phyloP scores from a whole-genome alignment of 257 asterid species.

The Solanum clarkiae region DNA sequence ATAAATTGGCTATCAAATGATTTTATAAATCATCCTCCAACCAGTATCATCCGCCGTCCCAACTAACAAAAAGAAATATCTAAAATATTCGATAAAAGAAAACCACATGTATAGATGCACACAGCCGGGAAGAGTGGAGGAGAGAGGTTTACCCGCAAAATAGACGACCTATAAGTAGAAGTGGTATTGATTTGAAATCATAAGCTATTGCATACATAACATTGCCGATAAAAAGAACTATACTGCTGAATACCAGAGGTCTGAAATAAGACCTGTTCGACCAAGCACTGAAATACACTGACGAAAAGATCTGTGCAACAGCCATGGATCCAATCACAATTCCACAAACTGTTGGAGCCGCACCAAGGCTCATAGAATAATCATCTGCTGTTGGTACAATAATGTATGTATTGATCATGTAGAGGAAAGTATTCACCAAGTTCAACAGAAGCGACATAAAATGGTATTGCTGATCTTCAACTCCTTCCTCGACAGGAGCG shows the following conservation, averaged over 20 bases:
- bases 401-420: conserved; percentile 93
- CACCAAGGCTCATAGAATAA: conserved; percentile 91
- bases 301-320: conserved; percentile 90
- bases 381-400: conserved; percentile 98
- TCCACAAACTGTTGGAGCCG: conserved; percentile 96
- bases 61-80: neutral
- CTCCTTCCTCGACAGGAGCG: conserved; percentile 42
- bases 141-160: conserved; percentile 64
- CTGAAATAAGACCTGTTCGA: conserved; percentile 83
- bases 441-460: conserved; percentile 83
- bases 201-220: conserved; percentile 79
- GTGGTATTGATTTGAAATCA: conserved; percentile 55
- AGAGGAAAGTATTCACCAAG: conserved; percentile 88
- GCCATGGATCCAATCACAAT: conserved; percentile 96
- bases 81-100: neutral
- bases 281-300: conserved; percentile 99
- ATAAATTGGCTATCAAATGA: neutral
- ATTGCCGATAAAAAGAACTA: conserved; percentile 66
- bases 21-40: neutral
- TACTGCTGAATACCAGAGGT: conserved; percentile 87
- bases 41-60: neutral
- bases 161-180: conserved; percentile 77
- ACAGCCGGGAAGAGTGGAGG: neutral
- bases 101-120: neutral
- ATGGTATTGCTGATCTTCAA: conserved; percentile 67